phyloP scores from a whole-genome alignment of 2,329 filamentous ascomycete genomes.

The Fusarium falciforme region DNA sequence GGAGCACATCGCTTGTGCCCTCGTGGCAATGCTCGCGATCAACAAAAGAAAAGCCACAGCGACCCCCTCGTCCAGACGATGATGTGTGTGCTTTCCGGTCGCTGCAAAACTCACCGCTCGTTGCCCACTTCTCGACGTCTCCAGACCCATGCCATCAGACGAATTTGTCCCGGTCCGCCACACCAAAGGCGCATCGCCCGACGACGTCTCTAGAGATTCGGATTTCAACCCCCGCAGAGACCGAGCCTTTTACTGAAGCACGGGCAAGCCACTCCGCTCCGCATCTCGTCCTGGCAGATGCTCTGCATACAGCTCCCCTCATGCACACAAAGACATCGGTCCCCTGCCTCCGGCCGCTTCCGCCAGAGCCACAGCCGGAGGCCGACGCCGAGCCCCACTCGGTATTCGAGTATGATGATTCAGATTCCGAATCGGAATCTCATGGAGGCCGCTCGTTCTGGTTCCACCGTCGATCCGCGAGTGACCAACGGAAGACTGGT shows the following conservation, averaged over 20 bases:
- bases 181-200: constrained; percentile 27
- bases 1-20: constrained; percentile 39
- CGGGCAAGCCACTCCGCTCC: constrained; percentile 39
- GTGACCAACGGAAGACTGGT: constrained; percentile 42
- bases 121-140: constrained; percentile 27
- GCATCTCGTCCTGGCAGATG: constrained; percentile 30
- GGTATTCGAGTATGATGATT: constrained; percentile 62
- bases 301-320: constrained; percentile 28
- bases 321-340: constrained; percentile 45
- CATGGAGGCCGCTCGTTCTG: constrained; percentile 53
- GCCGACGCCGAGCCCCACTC: constrained; percentile 48
- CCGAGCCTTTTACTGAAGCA: constrained; percentile 31
- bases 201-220: constrained; percentile 29
- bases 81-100: constrained; percentile 31
- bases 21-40: constrained; percentile 45
- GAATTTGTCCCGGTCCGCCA: constrained; percentile 25
- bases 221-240: constrained; percentile 16
- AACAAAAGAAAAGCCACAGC: constrained; percentile 40
- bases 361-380: constrained; percentile 39
- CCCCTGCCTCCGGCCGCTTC: constrained; percentile 39
- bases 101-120: constrained; percentile 23
- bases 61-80: constrained; percentile 46
- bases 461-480: constrained; percentile 54
- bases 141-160: constrained; percentile 20
- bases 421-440: constrained; percentile 51